A percentile compares a stretch with the other conserved stretches of the same genome.
These are phyloP conservation scores for Kwoniella dejecticola DNA, from an alignment of 768 basidiomycete species.

Conservation along the genomic window DNA sequence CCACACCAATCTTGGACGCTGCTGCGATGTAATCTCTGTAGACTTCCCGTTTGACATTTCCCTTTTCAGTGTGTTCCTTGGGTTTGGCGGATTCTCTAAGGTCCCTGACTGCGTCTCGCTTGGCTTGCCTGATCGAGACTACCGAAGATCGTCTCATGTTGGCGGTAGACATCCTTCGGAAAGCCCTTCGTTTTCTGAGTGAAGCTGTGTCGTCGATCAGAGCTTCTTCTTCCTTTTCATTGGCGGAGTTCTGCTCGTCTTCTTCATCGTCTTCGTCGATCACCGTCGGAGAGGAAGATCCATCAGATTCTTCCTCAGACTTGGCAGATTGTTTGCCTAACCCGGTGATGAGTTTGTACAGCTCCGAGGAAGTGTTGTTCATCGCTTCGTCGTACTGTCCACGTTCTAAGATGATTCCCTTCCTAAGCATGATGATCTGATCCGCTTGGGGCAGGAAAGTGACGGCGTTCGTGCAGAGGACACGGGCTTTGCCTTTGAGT, in stretches of 20 bases:
- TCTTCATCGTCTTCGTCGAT: conserved; percentile 40
- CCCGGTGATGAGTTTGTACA: conserved; percentile 67
- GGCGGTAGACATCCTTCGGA: conserved; percentile 39
- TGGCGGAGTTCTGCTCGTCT: conserved; percentile 12
- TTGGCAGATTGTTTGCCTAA: conserved; percentile 54
- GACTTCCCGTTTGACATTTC: conserved; percentile 74
- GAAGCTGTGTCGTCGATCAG: conserved; percentile 42
- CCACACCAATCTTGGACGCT: conserved; percentile 73
- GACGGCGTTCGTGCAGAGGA: conserved; percentile 84
- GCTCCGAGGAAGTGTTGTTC: conserved; percentile 65
- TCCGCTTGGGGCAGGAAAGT: conserved; percentile 80
- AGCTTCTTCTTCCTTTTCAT: conserved; percentile 40
- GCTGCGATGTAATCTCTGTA: conserved; percentile 78
- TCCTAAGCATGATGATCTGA: conserved; percentile 71
- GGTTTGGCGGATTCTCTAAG: conserved; percentile 54
- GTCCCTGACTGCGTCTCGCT: conserved; percentile 54
- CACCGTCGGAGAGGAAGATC: conserved; percentile 46
- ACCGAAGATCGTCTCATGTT: conserved; percentile 52
- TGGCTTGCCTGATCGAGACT: conserved; percentile 52
- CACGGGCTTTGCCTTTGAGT: conserved; percentile 76
- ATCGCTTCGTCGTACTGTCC: conserved; percentile 66
- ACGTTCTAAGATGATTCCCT: conserved; percentile 77
- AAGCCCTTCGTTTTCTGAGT: conserved; percentile 35
- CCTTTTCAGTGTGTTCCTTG: conserved; percentile 70
- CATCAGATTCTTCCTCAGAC: conserved; percentile 34